phyloP scores from a whole-genome alignment of 768 basidiomycete species.

The Amanita polypyramis region DNA sequence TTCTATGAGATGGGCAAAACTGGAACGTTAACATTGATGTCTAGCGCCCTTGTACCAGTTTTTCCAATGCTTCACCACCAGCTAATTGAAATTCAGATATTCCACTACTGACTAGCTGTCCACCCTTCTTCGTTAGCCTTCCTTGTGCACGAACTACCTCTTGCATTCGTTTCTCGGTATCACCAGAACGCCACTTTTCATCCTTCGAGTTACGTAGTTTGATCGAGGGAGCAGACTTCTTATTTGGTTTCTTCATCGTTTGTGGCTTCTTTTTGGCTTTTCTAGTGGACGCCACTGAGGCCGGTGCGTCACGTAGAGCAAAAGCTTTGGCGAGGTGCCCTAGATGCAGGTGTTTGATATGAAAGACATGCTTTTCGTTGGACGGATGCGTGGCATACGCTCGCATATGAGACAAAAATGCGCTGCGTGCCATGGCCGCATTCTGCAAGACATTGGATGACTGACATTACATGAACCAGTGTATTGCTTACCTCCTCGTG shows the following conservation, averaged over 20 bases:
- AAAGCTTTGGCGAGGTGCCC: constrained; percentile 93
- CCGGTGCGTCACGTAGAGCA: constrained; percentile 80
- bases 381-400: constrained; percentile 97
- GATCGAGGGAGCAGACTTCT: constrained; percentile 7
- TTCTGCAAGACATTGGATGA: constrained; percentile 38
- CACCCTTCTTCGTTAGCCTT: constrained; percentile 68
- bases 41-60: constrained; percentile 30
- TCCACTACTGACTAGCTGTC: constrained; percentile 59
- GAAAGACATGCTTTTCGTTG: constrained; percentile 94
- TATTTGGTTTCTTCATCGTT: constrained; percentile 15
- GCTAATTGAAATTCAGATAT: constrained; percentile 74
- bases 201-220: constrained; percentile 15
- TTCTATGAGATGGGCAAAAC: neutral
- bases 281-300: constrained; percentile 27
- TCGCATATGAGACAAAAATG: constrained; percentile 86
- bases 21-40: neutral
- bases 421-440: constrained; percentile 64
- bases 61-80: constrained; percentile 50
- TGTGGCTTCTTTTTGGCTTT: constrained; percentile 11
- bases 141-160: constrained; percentile 78
- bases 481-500: constrained; percentile 45
- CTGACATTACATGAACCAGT: constrained; percentile 1
- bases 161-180: constrained; percentile 79
- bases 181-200: constrained; percentile 33
- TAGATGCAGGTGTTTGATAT: constrained; percentile 86